These are phyloP conservation scores for Musa beccarii DNA, from an alignment of 176 grass and related monocot species.

Conservation along the genomic window DNA sequence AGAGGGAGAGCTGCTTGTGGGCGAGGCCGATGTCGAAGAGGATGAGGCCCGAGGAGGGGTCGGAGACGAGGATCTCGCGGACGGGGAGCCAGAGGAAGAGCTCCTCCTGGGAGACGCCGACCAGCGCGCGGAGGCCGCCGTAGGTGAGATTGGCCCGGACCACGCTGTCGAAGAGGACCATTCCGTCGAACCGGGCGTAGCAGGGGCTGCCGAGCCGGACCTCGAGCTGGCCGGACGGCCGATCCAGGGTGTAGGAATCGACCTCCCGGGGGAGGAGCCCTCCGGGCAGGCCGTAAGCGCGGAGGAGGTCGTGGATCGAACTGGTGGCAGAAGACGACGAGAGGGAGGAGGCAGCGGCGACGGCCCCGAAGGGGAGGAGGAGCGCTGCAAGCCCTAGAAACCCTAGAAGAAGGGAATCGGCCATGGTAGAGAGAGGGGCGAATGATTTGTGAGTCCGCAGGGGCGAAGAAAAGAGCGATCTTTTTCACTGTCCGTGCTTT, in stretches of 20 bases:
- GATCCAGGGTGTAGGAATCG: slow-evolving; percentile 44
- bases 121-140: slow-evolving; percentile 48
- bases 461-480: slow-evolving; percentile 2
- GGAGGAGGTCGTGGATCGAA: slow-evolving; percentile 59
- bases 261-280: slow-evolving; percentile 57
- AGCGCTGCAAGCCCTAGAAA: not conserved
- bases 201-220: slow-evolving; percentile 48
- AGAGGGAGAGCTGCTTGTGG: slow-evolving; percentile 69
- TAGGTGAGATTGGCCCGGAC: slow-evolving; percentile 73
- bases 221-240: slow-evolving; percentile 42
- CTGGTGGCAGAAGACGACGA: not conserved
- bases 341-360: no score
- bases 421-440: slow-evolving; percentile 9
- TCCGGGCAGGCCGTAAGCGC: slow-evolving; percentile 49
- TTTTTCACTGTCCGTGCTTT: not conserved
- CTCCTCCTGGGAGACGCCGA: slow-evolving; percentile 78
- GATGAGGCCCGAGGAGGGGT: slow-evolving; percentile 49
- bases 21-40: slow-evolving; percentile 82
- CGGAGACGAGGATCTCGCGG: slow-evolving; percentile 62
- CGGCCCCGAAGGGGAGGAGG: not conserved
- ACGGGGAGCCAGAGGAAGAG: slow-evolving; percentile 92
- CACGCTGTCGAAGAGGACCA: slow-evolving; percentile 54
- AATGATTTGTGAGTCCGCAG: not conserved
- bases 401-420: not conserved
- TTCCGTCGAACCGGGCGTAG: slow-evolving; percentile 70